Evolutionary conservation across 2,329 filamentous ascomycete species (phyloP).

Genomic region (Exophiala spinifera): DNA sequence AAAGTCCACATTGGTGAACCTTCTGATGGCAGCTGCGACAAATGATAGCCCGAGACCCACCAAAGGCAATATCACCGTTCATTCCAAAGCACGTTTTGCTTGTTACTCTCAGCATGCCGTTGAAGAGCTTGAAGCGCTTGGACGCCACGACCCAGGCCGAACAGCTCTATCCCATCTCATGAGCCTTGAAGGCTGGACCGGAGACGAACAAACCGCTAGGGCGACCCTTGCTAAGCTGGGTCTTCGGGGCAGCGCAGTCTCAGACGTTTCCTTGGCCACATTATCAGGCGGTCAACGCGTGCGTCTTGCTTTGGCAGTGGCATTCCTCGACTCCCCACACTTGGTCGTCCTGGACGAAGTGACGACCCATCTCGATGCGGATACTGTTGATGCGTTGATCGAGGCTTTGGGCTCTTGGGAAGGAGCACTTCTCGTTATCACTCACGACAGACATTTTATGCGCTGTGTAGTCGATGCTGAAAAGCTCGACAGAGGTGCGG

Average conservation of each 20-base stretch:
- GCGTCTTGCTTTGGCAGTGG: conserved; percentile 62
- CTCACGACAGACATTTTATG: conserved; percentile 80
- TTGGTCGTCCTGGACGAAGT: conserved; percentile 75
- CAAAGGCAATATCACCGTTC: conserved; percentile 60
- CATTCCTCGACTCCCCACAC: conserved; percentile 68
- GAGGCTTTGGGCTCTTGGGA: conserved; percentile 65
- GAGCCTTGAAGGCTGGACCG: conserved; percentile 29
- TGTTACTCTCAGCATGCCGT: conserved; percentile 81
- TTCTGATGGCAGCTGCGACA: conserved; percentile 61
- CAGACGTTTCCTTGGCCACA: conserved; percentile 68
- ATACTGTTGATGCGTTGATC: conserved; percentile 71
- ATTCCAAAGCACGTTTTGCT: conserved; percentile 67
- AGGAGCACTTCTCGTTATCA: conserved; percentile 73
- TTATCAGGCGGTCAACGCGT: conserved; percentile 78
- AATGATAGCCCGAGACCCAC: conserved; percentile 43
- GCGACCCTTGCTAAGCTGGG: conserved; percentile 66
- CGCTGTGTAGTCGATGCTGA: conserved; percentile 67
- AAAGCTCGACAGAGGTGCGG: conserved; percentile 39
- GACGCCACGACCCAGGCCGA: conserved; percentile 49
- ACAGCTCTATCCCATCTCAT: conserved; percentile 66
- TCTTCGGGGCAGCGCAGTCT: conserved; percentile 65
- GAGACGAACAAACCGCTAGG: conserved; percentile 66
- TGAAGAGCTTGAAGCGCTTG: conserved; percentile 61
- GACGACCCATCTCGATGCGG: conserved; percentile 80
- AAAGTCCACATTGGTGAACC: conserved; percentile 73